phyloP scores from a whole-genome alignment of 108 stramenopile species.

The Skeletonema marinoi region DNA sequence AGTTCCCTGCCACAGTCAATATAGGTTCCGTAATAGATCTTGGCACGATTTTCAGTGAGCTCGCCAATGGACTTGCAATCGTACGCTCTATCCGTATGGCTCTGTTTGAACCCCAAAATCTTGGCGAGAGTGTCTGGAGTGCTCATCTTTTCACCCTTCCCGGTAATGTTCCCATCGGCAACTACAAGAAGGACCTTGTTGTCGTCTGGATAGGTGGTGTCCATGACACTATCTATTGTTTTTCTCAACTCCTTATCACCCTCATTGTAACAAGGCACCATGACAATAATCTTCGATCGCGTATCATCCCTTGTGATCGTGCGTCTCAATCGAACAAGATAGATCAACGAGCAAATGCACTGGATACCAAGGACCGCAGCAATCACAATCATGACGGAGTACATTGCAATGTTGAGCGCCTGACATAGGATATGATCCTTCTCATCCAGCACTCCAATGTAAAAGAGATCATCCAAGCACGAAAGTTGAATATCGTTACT shows the following conservation, averaged over 20 bases:
- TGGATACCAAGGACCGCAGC: slow-evolving; percentile 50
- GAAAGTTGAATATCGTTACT: slow-evolving; percentile 37
- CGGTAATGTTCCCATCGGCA: slow-evolving; percentile 66
- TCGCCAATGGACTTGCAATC: slow-evolving; percentile 59
- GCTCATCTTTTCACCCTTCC: slow-evolving; percentile 47
- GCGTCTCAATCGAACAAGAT: slow-evolving; percentile 44
- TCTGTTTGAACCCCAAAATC: slow-evolving; percentile 50
- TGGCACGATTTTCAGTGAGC: slow-evolving; percentile 45
- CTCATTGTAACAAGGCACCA: slow-evolving; percentile 73
- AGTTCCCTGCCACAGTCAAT: slow-evolving; percentile 45
- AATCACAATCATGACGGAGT: slow-evolving; percentile 54
- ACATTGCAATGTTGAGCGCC: slow-evolving; percentile 48
- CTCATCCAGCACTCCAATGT: slow-evolving; percentile 45
- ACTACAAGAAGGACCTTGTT: slow-evolving; percentile 62
- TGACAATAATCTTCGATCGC: slow-evolving; percentile 51
- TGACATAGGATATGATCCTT: slow-evolving; percentile 29
- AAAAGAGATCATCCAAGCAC: slow-evolving; percentile 50
- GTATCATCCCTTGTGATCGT: slow-evolving; percentile 47
- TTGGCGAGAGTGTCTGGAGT: slow-evolving; percentile 39
- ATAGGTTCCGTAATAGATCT: slow-evolving; percentile 52
- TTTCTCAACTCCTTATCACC: slow-evolving; percentile 59
- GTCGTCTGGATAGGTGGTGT: slow-evolving; percentile 56
- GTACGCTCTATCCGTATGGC: slow-evolving; percentile 40
- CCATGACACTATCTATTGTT: slow-evolving; percentile 59
- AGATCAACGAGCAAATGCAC: slow-evolving; percentile 55